Percentiles rank a stretch among this genome's conserved stretches.
Evolutionary conservation across 2,329 filamentous ascomycete species (phyloP).

Genomic region (Neurospora sp.): DNA sequence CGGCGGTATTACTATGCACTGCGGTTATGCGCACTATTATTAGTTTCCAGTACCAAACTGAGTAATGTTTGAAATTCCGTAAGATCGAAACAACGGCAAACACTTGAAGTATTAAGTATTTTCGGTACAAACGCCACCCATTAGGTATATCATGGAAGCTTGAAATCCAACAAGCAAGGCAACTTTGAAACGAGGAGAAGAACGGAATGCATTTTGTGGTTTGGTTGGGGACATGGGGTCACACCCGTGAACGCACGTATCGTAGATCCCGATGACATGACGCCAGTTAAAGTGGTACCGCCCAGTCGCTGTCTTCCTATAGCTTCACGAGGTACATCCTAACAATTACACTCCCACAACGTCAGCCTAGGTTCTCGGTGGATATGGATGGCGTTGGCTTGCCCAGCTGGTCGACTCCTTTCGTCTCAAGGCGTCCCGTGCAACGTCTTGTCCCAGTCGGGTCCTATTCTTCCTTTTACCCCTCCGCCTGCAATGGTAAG

Average conservation of each 20-base stretch:
- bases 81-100: background rate
- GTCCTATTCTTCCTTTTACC: background rate
- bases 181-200: background rate
- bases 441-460: background rate
- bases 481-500: background rate
- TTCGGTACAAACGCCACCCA: background rate
- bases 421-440: background rate
- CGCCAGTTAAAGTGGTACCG: constrained; percentile 7
- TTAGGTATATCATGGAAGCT: background rate
- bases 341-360: constrained; percentile 6
- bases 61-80: background rate
- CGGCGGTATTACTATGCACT: background rate
- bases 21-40: background rate
- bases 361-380: background rate
- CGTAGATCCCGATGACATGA: background rate
- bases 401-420: background rate
- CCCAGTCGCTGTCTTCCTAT: too few relatives aligned
- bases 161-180: background rate
- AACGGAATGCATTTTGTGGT: background rate
- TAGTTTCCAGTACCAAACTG: background rate
- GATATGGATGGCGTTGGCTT: background rate
- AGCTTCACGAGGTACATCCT: background rate
- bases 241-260: background rate
- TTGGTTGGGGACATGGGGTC: background rate
- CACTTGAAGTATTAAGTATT: background rate